phyloP scores from a whole-genome alignment of 306 rosid species.

The Pachyrhizus erosus region DNA sequence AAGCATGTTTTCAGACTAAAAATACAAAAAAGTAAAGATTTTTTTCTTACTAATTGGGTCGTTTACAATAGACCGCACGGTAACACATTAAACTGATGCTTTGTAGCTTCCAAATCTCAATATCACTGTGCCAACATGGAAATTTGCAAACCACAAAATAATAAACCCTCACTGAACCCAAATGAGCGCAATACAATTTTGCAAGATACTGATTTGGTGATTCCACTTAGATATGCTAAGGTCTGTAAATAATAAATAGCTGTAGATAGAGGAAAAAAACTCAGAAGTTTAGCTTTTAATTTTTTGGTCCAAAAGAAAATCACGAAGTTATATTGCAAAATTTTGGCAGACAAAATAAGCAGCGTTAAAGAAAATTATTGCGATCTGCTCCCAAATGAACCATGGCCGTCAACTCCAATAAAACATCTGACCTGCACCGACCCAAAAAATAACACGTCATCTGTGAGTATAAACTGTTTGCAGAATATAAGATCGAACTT shows the following conservation, averaged over 20 bases:
- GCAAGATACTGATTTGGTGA: background rate
- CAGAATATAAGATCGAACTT: background rate
- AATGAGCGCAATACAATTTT: background rate
- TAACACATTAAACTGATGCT: background rate
- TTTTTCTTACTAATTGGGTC: background rate
- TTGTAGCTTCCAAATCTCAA: background rate
- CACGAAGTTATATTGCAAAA: slow-evolving; percentile 37
- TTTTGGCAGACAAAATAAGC: background rate
- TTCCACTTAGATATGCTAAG: slow-evolving; percentile 10
- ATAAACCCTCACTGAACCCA: background rate
- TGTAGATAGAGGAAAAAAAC: background rate
- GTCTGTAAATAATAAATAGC: slow-evolving; percentile 10
- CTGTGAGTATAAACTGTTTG: background rate
- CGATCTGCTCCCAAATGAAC: slow-evolving; percentile 13
- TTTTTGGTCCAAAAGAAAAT: slow-evolving; percentile 21
- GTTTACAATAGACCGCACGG: background rate
- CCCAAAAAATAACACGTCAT: background rate
- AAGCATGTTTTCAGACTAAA: too few species aligned
- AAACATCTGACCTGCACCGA: slow-evolving; percentile 33
- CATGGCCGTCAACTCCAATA: background rate
- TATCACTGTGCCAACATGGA: background rate
- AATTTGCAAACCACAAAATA: background rate
- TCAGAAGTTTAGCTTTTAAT: background rate
- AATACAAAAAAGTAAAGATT: background rate
- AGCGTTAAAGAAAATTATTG: background rate